phyloP scores from a whole-genome alignment of 2,329 filamentous ascomycete species.

The Colletotrichum sp. region DNA sequence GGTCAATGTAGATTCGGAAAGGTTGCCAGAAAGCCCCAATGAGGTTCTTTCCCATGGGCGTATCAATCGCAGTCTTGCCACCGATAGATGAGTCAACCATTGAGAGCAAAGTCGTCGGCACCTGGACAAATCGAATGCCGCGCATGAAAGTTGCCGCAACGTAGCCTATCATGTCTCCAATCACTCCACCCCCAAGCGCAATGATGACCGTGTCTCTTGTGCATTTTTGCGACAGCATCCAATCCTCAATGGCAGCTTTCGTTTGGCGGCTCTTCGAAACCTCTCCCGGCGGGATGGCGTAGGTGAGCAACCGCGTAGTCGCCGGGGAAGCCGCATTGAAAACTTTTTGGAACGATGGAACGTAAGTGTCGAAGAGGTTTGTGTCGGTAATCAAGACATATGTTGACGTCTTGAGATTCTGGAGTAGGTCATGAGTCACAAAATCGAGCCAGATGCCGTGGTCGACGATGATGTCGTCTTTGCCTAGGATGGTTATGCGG shows the following conservation, averaged over 20 bases:
- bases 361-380: slow-evolving; percentile 83
- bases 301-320: slow-evolving; percentile 76
- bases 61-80: slow-evolving; percentile 98
- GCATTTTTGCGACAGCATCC: slow-evolving; percentile 92
- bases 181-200: slow-evolving; percentile 93
- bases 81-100: slow-evolving; percentile 99
- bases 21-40: slow-evolving; percentile 98
- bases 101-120: slow-evolving; percentile 90
- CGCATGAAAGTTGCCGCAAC: slow-evolving; percentile 99
- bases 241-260: slow-evolving; percentile 96
- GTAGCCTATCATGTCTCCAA: slow-evolving; percentile 97
- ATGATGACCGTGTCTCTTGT: slow-evolving; percentile 94
- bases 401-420: slow-evolving; percentile 80
- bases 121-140: slow-evolving; percentile 93
- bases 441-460: slow-evolving; percentile 88
- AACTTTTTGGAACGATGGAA: slow-evolving; percentile 69
- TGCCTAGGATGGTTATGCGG: slow-evolving; percentile 81
- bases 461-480: slow-evolving; percentile 90
- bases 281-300: slow-evolving; percentile 89
- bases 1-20: slow-evolving; percentile 89
- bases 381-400: slow-evolving; percentile 98
- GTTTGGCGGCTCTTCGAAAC: slow-evolving; percentile 92
- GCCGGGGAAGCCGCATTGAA: slow-evolving; percentile 38
- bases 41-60: slow-evolving; percentile 93
- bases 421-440: slow-evolving; percentile 80